Conservation (phyloP, 345 rosid species). For the Lagerstroemia speciosa region DNA sequence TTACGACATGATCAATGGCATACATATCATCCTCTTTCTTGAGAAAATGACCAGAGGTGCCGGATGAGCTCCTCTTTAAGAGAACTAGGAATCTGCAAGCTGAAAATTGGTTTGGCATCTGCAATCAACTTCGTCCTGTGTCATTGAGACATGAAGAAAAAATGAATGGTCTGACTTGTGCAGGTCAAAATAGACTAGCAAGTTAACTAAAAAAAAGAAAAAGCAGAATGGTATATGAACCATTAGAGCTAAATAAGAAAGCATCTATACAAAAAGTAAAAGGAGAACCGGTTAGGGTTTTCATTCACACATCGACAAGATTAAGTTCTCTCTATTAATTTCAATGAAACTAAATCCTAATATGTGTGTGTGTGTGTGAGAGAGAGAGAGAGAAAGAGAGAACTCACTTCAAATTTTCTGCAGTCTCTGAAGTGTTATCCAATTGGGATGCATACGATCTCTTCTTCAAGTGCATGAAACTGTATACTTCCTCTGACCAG, state of each 20-base stretch:
- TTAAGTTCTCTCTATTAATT: neutral
- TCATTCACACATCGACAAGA: neutral
- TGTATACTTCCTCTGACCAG: conserved; percentile 51
- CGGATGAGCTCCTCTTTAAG: conserved; percentile 62
- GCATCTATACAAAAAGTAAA: neutral
- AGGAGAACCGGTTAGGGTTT: neutral
- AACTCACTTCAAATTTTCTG: conserved; percentile 54
- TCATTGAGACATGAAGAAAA: neutral
- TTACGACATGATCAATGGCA: neutral
- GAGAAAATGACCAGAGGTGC: conserved; percentile 37
- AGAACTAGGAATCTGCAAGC: conserved; percentile 54
- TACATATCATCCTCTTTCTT: conserved; percentile 18
- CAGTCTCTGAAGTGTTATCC: conserved; percentile 20
- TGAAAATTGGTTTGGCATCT: conserved; percentile 50
- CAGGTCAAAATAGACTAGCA: neutral
- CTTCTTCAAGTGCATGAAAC: conserved; percentile 58
- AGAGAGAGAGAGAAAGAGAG: conserved; percentile 8
- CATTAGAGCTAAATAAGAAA: neutral
- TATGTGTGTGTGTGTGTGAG: too few relatives aligned
- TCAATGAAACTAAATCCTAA: neutral
- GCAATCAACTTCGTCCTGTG: conserved; percentile 65
- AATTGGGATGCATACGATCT: conserved; percentile 29
- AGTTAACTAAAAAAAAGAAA: too few relatives aligned
- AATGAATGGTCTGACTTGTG: neutral
- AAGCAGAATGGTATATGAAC: neutral